Evolutionary conservation across 176 grass and related monocot genomes (phyloP), one percentile per base, ranked within the genome.

Genomic region (Carex scoparia): DNA sequence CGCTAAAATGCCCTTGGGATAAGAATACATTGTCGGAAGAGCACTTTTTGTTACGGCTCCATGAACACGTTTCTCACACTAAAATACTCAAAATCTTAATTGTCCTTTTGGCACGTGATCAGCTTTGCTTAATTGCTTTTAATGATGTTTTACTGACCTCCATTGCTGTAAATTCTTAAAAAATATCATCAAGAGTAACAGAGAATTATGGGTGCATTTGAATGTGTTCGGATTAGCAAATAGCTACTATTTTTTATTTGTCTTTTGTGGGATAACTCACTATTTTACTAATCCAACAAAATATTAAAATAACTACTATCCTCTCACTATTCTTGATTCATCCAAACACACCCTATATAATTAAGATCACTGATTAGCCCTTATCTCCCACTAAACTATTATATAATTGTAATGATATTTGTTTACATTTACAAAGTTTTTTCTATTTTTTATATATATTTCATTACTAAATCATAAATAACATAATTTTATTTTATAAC

Each of bases 51-150:
- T 81, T 81, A 81, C 10, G 58, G 37, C 57, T 61, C 79, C 56
- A 81, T 81, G 27, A 63, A 83, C 80, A 83, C 80, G 80, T 83
- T 83, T 83, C 8, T 28, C 80, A 83, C 80, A 51, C 11, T 64
- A 64, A 68, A 82, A 81, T 42, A 64, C 15, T 38, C 4, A 60
- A 81, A 83, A 65, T 32, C 2, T 31, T 35, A 68, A 54, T 82
- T 68, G 80, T 83, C 42, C 40, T 83, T 83, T 83, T 10, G 61
- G 48, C 81, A 83, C 61, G 81, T 83, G 81, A 69, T 11, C 63
- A 33, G 12, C 63, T 66, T 64, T 4, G 1, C 23, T 23, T 23
- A 23, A 23, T 23, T 23, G 23, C 4, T 31, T 76, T 54, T 15
- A 18, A 18, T 40, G 68, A 46, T 8, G 37, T 71, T 42, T n/a